Base-by-base conservation (phyloP, 768 basidiomycete species). In the Serendipita vermifera region DNA sequence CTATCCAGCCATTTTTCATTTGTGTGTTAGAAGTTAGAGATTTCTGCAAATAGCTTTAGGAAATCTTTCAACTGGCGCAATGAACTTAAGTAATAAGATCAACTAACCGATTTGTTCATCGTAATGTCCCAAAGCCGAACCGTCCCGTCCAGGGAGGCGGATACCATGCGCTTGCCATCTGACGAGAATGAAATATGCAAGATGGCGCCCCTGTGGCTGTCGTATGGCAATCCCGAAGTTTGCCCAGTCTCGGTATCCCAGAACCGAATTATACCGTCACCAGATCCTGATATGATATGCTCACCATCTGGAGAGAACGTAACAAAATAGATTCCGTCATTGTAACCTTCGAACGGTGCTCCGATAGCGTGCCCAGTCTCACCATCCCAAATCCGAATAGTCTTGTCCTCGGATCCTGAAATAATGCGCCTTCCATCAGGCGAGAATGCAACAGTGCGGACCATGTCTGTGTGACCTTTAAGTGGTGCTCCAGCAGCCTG, bases 371-470 rank as follows among this genome's bases (percentile, higher is more conserved):
- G 54, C 4, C 73, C 73, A 13, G 72, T 74, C 43, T 72, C 71
- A 67, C 80, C 75, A 60, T 79, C 75, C 80, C 80, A 82, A 54
- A 81, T 75, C 41, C 77, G 67, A 26, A 78, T 78, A 0, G 77
- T 79, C 66, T 76, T 75, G 69, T 82, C 87, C 2, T 90, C 89
- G 0, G 88, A 91, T 14, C 90, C 92, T 2, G 88, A 91, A 9
- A 92, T 87, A 61, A 94, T 83, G 62, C 85, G 75, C 3, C 81
- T 75, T 4, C 91, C 91, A 62, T 92, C 87, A n/a, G 74, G 70
- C 1, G 88, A 87, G 69, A 92, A 94, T 67, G 87, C 89, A 60
- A 96, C 81, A 1, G 89, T 88, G 69, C 93, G 93, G 64, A 96
- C 91, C 64, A 93, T 91, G 64, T 89, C 86, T 63, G 81, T 80